phyloP scores from a whole-genome alignment of 1,139 yeast genomes.

The Pichia sp. region DNA sequence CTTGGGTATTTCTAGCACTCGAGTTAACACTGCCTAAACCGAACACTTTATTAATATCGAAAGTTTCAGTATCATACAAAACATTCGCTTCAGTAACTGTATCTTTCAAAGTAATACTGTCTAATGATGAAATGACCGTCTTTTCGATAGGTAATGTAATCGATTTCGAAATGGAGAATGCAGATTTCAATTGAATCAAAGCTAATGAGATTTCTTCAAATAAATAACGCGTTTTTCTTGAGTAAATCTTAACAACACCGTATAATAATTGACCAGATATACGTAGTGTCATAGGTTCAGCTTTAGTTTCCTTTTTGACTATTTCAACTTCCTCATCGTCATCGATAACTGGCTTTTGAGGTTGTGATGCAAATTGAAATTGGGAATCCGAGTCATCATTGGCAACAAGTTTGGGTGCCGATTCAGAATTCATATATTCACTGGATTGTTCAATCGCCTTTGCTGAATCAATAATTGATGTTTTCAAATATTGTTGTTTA shows the following conservation, averaged over 20 bases:
- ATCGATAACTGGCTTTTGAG: not conserved
- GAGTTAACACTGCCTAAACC: conserved; percentile 6
- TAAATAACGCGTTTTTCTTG: conserved; percentile 80
- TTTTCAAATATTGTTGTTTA: conserved; percentile 69
- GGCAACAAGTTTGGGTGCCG: not conserved
- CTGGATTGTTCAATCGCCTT: conserved; percentile 40
- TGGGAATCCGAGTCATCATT: conserved; percentile 8
- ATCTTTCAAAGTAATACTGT: conserved; percentile 64
- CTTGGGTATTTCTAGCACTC: conserved; percentile 5
- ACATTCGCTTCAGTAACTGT: conserved; percentile 79
- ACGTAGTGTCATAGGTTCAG: conserved; percentile 68
- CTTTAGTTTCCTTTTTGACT: conserved; percentile 18
- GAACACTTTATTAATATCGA: conserved; percentile 50
- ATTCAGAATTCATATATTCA: not conserved
- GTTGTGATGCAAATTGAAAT: conserved; percentile 12
- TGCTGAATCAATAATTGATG: conserved; percentile 71
- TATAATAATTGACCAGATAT: conserved; percentile 85
- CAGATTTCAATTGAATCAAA: conserved; percentile 66
- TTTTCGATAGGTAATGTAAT: conserved; percentile 32
- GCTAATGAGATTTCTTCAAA: conserved; percentile 86
- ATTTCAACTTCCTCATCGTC: not conserved
- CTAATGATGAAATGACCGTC: conserved; percentile 41
- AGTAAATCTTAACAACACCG: conserved; percentile 87
- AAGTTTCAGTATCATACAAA: conserved; percentile 55
- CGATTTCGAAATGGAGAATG: conserved; percentile 53